Conservation (phyloP, 768 basidiomycete genomes). For the Neoboletus subvelutipes region DNA sequence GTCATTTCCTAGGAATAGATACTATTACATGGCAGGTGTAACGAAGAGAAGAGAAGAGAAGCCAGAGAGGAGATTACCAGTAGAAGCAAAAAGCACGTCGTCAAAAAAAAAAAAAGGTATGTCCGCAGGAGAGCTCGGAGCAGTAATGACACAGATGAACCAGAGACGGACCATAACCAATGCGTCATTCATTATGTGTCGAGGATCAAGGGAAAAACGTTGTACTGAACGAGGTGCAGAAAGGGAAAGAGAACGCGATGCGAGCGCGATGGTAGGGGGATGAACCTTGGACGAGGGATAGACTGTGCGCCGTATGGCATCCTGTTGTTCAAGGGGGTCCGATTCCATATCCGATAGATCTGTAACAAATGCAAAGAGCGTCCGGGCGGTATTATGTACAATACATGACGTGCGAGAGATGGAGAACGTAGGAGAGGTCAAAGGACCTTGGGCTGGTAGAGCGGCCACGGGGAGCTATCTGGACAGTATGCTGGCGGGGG, state of each 20-base stretch:
- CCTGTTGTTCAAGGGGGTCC: background rate
- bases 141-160: background rate
- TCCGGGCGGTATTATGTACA: conserved; percentile 6
- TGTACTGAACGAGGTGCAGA: background rate
- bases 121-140: background rate
- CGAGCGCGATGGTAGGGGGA: background rate
- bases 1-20: background rate
- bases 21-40: background rate
- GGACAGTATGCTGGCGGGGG: conserved; percentile 30
- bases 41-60: background rate
- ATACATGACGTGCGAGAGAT: background rate
- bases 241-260: background rate
- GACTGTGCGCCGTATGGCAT: conserved; percentile 1
- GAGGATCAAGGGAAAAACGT: background rate
- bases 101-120: background rate
- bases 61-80: background rate
- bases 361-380: background rate
- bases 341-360: conserved; percentile 1
- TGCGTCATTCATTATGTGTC: background rate
- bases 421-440: background rate
- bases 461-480: conserved; percentile 9
- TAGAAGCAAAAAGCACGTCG: background rate
- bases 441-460: conserved; percentile 7
- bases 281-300: background rate
- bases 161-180: background rate